Base-by-base conservation (phyloP, 192 early-diverging fungal genomes). In the Coemansia sp. region DNA sequence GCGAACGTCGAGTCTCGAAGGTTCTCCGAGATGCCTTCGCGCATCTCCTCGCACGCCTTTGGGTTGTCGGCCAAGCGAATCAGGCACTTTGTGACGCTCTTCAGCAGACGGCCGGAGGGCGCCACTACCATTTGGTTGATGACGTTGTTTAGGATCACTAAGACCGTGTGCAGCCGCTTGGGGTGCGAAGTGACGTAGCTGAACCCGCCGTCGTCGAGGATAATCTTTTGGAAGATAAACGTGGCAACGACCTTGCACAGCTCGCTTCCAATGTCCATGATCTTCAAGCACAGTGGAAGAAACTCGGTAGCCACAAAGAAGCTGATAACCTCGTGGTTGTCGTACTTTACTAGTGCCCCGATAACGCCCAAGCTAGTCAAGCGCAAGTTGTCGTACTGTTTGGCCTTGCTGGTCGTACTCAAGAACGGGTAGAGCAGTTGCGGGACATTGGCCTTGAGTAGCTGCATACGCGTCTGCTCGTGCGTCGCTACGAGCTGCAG, bases 161-260 rank as follows among this genome's bases (percentile, higher is more conserved):
- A 87, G 7, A 98, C 95, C 40, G 95, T 95, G 63, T 91, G 94
- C 71, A 98, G 92, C 6, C 96, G 87, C 63, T 80, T 76, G 12
- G 79, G 77, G 54, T 83, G 68, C 54, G 71, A 70, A 3, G 68
- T 81, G 19, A 81, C 63, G 35, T 78, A 72, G 40, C 65, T 83
- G 43, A 98, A 83, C 1, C 96, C 96, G 62, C 90, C 89, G 26
- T 97, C 94, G 71, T 97, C 95, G 39, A 93, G 74, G 22, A 98
- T 84, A 26, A 98, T 97, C 61, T 96, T 93, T 75, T 98, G 95
- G 36, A 98, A 94, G 60, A 98, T 96, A 77, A 98, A 97, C 22
- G 95, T 98, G n/a, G 96, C 96, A 34, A 98, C 96, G 27, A 94
- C 95, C 68, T 98, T 98, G 58, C 92, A 95, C 36, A 97, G 86